Percentiles rank a stretch among this genome's conserved stretches.
phyloP scores from a whole-genome alignment of 169 alveolate species.

The Cryptosporidium muris region DNA sequence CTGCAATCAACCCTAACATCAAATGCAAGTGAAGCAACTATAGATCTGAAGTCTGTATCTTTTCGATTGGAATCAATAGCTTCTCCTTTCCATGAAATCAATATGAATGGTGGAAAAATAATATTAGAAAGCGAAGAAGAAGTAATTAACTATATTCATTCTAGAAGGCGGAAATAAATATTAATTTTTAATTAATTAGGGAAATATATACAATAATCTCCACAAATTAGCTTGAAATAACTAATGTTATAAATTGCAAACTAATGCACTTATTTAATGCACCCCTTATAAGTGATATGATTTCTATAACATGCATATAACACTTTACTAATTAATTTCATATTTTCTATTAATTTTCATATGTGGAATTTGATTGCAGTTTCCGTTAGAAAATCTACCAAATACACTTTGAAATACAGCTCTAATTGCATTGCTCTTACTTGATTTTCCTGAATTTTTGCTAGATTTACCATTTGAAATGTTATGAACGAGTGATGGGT shows the following conservation, averaged over 20 bases:
- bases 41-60: not conserved
- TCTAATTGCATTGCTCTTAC: conserved; percentile 44
- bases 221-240: not conserved
- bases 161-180: conserved; percentile 7
- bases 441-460: conserved; percentile 18
- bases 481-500: conserved; percentile 33
- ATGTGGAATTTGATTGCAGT: not conserved
- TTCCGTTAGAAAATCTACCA: conserved; percentile 50
- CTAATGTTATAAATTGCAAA: not conserved
- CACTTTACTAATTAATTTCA: conserved; percentile 31
- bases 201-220: not conserved
- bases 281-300: no score
- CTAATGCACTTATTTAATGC: not conserved
- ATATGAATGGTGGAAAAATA: not conserved
- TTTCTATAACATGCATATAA: not conserved
- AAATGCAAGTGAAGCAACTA: not conserved
- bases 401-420: conserved; percentile 63
- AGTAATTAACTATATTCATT: conserved; percentile 27
- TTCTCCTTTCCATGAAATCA: conserved; percentile 5
- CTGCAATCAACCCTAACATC: not conserved
- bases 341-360: conserved; percentile 24
- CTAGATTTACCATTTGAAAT: conserved; percentile 4
- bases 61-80: conserved; percentile 39
- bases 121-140: conserved; percentile 48
- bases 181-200: conserved; percentile 16